Evolutionary conservation across 106 monocot genomes (phyloP).

Genomic region (Dendrobium nobile): DNA sequence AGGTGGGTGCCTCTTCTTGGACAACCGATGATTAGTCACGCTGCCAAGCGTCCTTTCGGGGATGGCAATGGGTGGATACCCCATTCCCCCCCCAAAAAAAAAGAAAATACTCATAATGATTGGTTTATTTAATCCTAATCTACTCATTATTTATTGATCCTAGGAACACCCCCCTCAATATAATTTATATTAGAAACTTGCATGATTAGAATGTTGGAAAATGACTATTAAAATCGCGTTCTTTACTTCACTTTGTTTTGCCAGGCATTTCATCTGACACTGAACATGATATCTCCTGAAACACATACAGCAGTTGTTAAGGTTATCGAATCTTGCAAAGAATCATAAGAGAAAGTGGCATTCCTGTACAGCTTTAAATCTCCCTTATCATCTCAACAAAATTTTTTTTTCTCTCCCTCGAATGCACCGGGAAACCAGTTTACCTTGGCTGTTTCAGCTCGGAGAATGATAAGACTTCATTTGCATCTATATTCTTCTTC

Average conservation of each 20-base stretch:
- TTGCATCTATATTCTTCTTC: background rate
- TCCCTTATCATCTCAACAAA: background rate
- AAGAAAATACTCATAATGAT: no score
- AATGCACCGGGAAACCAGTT: background rate
- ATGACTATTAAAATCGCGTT: background rate
- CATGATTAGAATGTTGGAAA: background rate
- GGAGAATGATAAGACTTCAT: no score
- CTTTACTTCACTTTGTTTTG: slow-evolving; percentile 9
- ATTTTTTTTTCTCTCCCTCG: background rate
- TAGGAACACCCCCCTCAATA: no score
- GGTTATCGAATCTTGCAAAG: slow-evolving; percentile 84
- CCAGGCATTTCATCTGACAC: slow-evolving; percentile 71
- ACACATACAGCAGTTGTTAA: slow-evolving; percentile 69
- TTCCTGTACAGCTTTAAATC: slow-evolving; percentile 44
- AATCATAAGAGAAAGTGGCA: slow-evolving; percentile 27
- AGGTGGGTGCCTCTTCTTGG: no score
- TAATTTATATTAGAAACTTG: no score
- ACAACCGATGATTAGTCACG: no score
- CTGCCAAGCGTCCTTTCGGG: no score
- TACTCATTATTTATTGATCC: no score
- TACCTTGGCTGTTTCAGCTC: background rate
- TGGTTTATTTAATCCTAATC: no score
- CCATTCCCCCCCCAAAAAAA: no score
- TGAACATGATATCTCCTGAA: slow-evolving; percentile 89
- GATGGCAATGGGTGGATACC: no score